Evolutionary conservation across 768 basidiomycete genomes (phyloP).

Genomic region (Xerocomus brunneocitrinus): DNA sequence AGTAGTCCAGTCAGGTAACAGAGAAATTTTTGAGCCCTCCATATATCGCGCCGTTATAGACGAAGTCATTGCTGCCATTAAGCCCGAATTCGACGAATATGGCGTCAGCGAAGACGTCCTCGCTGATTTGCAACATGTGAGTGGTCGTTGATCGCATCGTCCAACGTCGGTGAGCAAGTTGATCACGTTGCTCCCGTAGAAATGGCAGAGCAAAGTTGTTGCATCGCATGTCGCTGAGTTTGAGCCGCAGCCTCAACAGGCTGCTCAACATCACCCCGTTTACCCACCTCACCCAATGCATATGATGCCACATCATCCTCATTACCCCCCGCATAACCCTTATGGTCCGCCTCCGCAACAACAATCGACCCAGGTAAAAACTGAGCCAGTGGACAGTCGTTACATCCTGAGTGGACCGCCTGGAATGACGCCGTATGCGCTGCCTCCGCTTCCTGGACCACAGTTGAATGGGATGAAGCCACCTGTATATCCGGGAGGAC

Average conservation of each 20-base stretch:
- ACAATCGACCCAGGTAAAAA: constrained; percentile 53
- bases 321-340: constrained; percentile 51
- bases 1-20: constrained; percentile 53
- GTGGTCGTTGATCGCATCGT: constrained; percentile 31
- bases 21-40: constrained; percentile 66
- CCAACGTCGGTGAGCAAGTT: constrained; percentile 5
- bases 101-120: constrained; percentile 91
- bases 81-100: constrained; percentile 94
- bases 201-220: constrained; percentile 95
- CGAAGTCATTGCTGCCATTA: constrained; percentile 86
- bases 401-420: constrained; percentile 52
- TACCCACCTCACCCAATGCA: constrained; percentile 62
- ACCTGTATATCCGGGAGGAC: constrained; percentile 51
- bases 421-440: constrained; percentile 43
- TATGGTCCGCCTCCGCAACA: constrained; percentile 38
- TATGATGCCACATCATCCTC: constrained; percentile 52
- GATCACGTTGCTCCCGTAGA: constrained; percentile 41
- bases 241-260: constrained; percentile 52
- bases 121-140: constrained; percentile 82
- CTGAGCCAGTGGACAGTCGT: constrained; percentile 68
- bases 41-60: constrained; percentile 95
- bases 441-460: constrained; percentile 64
- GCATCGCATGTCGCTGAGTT: constrained; percentile 96
- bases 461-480: constrained; percentile 52
- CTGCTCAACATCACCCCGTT: constrained; percentile 44